Percentiles rank a stretch among this genome's conserved stretches.
These are phyloP conservation scores for Diplocarpon rosae DNA, from an alignment of 2,329 filamentous ascomycete species.

Conservation along the genomic window DNA sequence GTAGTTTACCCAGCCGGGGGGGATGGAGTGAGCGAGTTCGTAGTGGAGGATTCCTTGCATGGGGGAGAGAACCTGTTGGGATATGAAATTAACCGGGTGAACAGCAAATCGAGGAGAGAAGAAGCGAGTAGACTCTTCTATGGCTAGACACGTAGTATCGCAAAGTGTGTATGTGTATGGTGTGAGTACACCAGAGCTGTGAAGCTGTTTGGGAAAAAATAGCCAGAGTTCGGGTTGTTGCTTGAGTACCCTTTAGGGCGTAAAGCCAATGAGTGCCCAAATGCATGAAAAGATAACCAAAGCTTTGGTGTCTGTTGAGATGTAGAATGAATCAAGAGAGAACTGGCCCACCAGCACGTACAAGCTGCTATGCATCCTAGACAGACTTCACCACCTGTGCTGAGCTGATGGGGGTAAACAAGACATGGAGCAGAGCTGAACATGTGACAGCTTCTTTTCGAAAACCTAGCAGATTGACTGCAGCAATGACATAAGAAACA, in stretches of 20 bases:
- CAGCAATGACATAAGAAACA: neutral
- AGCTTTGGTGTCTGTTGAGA: too few species aligned
- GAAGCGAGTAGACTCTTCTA: neutral
- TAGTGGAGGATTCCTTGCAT: constrained; percentile 92
- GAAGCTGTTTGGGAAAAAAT: neutral
- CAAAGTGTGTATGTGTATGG: neutral
- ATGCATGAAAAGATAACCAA: too few species aligned
- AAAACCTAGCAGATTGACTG: too few species aligned
- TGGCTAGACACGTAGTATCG: too few species aligned
- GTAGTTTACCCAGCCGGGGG: constrained; percentile 83
- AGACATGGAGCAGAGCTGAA: too few species aligned
- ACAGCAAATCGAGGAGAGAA: neutral
- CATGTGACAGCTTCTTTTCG: too few species aligned
- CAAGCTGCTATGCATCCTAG: too few species aligned
- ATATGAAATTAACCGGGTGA: neutral
- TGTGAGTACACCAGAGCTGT: neutral
- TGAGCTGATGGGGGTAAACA: too few species aligned
- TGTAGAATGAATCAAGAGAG: too few species aligned
- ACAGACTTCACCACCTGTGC: too few species aligned
- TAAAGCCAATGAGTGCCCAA: too few species aligned
- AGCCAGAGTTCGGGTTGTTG: neutral
- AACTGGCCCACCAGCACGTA: too few species aligned
- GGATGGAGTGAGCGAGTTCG: constrained; percentile 65
- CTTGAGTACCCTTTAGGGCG: neutral
- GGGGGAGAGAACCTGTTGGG: constrained; percentile 61